Evolutionary conservation across 2,329 filamentous ascomycete species (phyloP), one percentile per base, ranked within the genome.

Genomic region (Leptographium galeiforme): DNA sequence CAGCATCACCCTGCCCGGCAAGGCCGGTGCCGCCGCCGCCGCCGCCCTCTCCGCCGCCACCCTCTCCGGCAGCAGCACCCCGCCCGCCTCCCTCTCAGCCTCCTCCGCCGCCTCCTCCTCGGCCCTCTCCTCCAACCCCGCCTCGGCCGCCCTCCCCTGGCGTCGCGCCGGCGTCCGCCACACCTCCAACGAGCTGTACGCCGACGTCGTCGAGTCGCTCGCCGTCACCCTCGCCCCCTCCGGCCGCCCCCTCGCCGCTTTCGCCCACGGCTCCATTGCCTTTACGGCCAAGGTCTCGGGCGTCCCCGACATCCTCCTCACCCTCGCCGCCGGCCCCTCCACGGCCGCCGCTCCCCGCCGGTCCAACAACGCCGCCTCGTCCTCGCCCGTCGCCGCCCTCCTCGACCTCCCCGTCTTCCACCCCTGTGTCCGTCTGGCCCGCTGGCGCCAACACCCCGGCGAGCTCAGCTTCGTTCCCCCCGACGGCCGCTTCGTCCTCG

Each of bases 281-380:
- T 97, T 97, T 66, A 97, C 89, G 0, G 84, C 87, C 52, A 96
- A 97, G 65, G 88, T 98, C 43, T 96, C 91, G 0, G 93, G 93
- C 6, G 81, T 97, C 3, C 93, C 93, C 1, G 91, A 98, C 64
- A 77, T 98, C n/a, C 67, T 89, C 18, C 72, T 98, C 11, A 85
- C 78, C 14, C 75, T 98, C 33, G 85, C 84, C 0, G 85, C 87
- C 2, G 86, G 89, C 0, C 87, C 87, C 1, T 87, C 87, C n/a
- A 19, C 2, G 16, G 8, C 30, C 50, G 19, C 8, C 18, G 8
- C n/a, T 30, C 34, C 41, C 50, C 86, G 83, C 58, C 84, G 87
- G 1, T 6, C 13, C 19, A 3, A 7, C 63, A 84, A n/a, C 33
- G 85, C 84, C 0, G 85, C n/a, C n/a, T n/a, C n/a, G n/a, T n/a